Evolutionary conservation across 2,329 filamentous ascomycete species (phyloP).

Genomic region (Sphaerulina musiva): DNA sequence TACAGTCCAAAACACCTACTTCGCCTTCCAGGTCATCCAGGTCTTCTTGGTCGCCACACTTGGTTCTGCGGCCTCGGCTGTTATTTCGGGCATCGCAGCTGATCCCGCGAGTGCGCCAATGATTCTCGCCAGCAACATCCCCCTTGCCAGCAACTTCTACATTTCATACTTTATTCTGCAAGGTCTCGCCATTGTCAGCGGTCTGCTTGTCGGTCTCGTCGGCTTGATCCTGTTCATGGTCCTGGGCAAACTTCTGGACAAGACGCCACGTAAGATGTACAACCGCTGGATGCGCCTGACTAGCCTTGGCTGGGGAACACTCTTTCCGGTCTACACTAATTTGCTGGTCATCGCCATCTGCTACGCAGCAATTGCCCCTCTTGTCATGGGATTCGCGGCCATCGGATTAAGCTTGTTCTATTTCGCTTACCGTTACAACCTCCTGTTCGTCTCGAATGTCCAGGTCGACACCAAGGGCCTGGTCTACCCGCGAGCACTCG

Average conservation of each 20-base stretch:
- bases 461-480: constrained; percentile 81
- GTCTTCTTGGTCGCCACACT: constrained; percentile 85
- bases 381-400: constrained; percentile 75
- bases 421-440: constrained; percentile 80
- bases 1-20: constrained; percentile 86
- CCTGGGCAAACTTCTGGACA: constrained; percentile 66
- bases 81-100: constrained; percentile 59
- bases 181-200: constrained; percentile 70
- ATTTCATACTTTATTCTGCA: constrained; percentile 92
- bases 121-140: constrained; percentile 46
- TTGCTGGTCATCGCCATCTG: constrained; percentile 68
- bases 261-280: constrained; percentile 74
- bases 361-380: constrained; percentile 79
- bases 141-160: constrained; percentile 86
- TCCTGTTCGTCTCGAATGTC: constrained; percentile 79
- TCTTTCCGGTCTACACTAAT: constrained; percentile 74
- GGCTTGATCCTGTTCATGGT: constrained; percentile 70
- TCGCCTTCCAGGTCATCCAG: constrained; percentile 82
- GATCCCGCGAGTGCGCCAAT: constrained; percentile 40
- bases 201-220: constrained; percentile 64
- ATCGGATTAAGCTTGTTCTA: constrained; percentile 76
- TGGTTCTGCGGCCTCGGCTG: constrained; percentile 69
- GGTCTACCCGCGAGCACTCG: constrained; percentile 77
- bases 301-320: constrained; percentile 74
- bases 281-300: constrained; percentile 67